These are phyloP conservation scores for Jasminum sambac DNA, from an alignment of 257 asterid genomes.

Conservation along the genomic window DNA sequence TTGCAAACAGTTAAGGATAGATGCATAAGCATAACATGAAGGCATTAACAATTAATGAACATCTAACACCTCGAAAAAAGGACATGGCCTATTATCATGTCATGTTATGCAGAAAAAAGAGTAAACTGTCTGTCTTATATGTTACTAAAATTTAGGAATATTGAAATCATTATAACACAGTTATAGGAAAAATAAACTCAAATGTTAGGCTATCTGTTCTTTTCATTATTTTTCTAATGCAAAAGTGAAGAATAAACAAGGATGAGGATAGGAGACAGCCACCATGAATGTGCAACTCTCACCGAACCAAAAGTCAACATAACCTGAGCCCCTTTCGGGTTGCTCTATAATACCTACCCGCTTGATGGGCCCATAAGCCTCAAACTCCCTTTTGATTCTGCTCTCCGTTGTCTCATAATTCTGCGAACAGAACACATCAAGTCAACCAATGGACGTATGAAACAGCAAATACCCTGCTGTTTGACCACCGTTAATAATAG, in stretches of 20 bases:
- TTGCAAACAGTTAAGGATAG: neutral
- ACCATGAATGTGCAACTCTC: conserved; percentile 54
- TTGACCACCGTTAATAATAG: too few species aligned
- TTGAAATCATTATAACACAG: conserved; percentile 9
- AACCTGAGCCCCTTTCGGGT: conserved; percentile 39
- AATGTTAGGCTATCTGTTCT: neutral
- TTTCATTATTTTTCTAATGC: conserved; percentile 3
- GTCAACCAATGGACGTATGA: conserved; percentile 14
- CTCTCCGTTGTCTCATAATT: conserved; percentile 92
- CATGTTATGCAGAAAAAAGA: neutral
- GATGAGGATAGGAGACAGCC: conserved; percentile 21
- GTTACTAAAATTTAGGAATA: neutral
- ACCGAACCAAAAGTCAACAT: conserved; percentile 55
- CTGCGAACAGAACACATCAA: conserved; percentile 41
- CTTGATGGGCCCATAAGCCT: conserved; percentile 98
- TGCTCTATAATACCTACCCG: conserved; percentile 92
- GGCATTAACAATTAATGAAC: neutral
- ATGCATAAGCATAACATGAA: conserved; percentile 12
- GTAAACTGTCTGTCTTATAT: neutral
- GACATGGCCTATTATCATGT: neutral
- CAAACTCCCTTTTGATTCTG: conserved; percentile 95
- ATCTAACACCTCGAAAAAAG: neutral
- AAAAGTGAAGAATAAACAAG: neutral
- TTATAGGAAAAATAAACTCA: neutral
- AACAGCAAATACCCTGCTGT: neutral